Conservation (phyloP, 176 grass and related monocot genomes). For the Themeda triandra region DNA sequence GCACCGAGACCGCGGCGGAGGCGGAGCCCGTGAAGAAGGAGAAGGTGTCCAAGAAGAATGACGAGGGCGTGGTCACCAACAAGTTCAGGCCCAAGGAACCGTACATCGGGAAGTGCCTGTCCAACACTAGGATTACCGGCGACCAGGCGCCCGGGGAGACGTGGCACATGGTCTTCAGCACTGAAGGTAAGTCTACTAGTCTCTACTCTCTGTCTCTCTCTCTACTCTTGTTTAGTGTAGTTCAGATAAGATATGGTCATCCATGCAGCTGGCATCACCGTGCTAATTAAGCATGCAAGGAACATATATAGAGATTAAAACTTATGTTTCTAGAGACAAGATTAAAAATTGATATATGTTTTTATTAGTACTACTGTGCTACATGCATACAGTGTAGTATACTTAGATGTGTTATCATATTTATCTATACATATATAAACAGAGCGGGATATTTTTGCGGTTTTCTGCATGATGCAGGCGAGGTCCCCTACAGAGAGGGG, state of each 20-base stretch:
- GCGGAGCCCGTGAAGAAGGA: conserved; percentile 37
- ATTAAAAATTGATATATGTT: not conserved
- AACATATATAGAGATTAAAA: too few relatives aligned
- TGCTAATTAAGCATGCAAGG: not conserved
- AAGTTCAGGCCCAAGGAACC: conserved; percentile 84
- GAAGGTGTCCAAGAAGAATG: conserved; percentile 79
- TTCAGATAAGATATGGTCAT: not conserved
- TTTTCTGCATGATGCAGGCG: conserved; percentile 30
- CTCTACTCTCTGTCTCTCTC: too few relatives aligned
- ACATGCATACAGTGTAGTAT: too few relatives aligned
- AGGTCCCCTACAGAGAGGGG: conserved; percentile 83
- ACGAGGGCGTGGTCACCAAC: conserved; percentile 73
- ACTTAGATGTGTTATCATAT: too few relatives aligned
- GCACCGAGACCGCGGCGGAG: not conserved
- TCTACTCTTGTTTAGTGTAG: too few relatives aligned
- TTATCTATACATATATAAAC: not conserved
- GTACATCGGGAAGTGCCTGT: conserved; percentile 63
- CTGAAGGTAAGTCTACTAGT: conserved; percentile 37
- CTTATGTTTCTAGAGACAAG: too few relatives aligned
- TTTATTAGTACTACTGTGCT: not conserved
- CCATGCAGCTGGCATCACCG: not conserved
- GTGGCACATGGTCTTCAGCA: conserved; percentile 99
- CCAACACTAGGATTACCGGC: conserved; percentile 90
- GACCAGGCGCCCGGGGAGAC: conserved; percentile 88
- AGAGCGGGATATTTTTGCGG: too few relatives aligned